These are phyloP conservation scores for Iris pallida DNA, from an alignment of 116 monocot genomes.

Conservation along the genomic window DNA sequence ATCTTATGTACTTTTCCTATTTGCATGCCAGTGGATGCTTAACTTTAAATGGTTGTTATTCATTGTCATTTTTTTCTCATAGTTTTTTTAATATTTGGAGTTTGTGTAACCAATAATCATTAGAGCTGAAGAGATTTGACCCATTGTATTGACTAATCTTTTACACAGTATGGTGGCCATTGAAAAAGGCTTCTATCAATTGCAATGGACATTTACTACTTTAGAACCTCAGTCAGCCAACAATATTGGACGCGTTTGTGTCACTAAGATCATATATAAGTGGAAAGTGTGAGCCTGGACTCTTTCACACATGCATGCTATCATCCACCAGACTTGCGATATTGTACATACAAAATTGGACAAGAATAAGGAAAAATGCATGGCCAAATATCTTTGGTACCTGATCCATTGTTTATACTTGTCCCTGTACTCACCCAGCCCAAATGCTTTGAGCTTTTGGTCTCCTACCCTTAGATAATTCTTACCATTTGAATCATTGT, in stretches of 20 bases:
- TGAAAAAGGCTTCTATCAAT: not conserved
- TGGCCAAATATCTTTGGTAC: too few relatives aligned
- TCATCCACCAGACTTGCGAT: not conserved
- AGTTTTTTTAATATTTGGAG: too few relatives aligned
- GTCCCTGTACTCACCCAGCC: too few relatives aligned
- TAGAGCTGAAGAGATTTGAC: too few relatives aligned
- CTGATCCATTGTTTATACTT: too few relatives aligned
- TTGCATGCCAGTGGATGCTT: too few relatives aligned
- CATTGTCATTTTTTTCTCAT: too few relatives aligned
- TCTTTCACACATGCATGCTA: not conserved
- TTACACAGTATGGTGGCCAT: not conserved
- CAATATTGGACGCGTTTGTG: not conserved
- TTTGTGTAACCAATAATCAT: too few relatives aligned
- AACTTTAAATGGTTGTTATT: too few relatives aligned
- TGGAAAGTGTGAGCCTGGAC: not conserved
- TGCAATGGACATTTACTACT: not conserved
- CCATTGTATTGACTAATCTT: not conserved
- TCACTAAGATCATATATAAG: not conserved
- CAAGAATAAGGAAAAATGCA: too few relatives aligned
- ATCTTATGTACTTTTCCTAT: too few relatives aligned
- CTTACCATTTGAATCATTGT: not conserved
- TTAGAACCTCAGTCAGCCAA: not conserved
- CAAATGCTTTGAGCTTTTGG: not conserved
- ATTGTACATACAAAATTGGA: not conserved
- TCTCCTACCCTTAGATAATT: not conserved